phyloP scores from a whole-genome alignment of 2,329 filamentous ascomycete genomes.

The Nakataea oryzae region DNA sequence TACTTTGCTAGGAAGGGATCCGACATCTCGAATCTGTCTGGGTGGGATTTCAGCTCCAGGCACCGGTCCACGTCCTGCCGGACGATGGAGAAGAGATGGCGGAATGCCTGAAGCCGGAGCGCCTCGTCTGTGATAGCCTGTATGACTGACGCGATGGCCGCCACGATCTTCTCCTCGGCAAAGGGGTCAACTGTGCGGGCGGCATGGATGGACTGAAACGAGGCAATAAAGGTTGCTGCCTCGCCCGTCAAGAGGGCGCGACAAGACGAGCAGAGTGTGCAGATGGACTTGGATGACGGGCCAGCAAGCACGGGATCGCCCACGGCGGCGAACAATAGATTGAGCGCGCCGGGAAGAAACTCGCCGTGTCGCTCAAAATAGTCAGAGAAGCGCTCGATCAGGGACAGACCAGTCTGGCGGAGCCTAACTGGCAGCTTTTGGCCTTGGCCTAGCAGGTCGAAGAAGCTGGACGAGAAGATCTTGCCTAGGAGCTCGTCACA shows the following conservation, averaged over 20 bases:
- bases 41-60: conserved; percentile 22
- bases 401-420: conserved; percentile 56
- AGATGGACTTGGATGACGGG: conserved; percentile 66
- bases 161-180: conserved; percentile 63
- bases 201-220: conserved; percentile 57
- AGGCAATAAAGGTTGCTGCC: conserved; percentile 56
- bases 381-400: conserved; percentile 63
- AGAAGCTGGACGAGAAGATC: conserved; percentile 51
- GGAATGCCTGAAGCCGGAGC: conserved; percentile 41
- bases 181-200: conserved; percentile 52
- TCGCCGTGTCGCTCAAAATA: conserved; percentile 65
- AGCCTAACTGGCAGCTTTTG: conserved; percentile 49
- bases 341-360: conserved; percentile 59
- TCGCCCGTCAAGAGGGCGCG: conserved; percentile 58
- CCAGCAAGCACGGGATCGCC: conserved; percentile 50
- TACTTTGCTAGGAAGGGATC: conserved; percentile 4
- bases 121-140: conserved; percentile 56
- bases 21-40: conserved; percentile 13
- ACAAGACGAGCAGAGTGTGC: conserved; percentile 65
- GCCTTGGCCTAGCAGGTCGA: conserved; percentile 40
- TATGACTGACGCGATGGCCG: conserved; percentile 64
- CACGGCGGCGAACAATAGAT: conserved; percentile 63
- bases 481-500: conserved; percentile 48
- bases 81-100: conserved; percentile 50
- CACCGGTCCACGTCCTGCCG: conserved; percentile 46